These are phyloP conservation scores for Sarocladiaceae sp. DNA, from an alignment of 2,329 filamentous ascomycete species.

Conservation along the genomic window DNA sequence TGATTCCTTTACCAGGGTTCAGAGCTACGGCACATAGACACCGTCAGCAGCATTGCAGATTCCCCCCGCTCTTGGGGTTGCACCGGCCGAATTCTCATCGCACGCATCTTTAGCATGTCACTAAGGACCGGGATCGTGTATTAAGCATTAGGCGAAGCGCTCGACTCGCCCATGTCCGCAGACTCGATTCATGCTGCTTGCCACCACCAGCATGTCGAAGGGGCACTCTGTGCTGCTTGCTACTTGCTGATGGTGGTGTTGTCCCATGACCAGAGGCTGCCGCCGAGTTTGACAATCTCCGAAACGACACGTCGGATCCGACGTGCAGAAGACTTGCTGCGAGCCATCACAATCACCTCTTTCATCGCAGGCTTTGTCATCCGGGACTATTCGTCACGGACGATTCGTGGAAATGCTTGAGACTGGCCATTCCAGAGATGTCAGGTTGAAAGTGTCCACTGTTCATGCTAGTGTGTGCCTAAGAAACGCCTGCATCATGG, in stretches of 20 bases:
- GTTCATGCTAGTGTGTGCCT: neutral
- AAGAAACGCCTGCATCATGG: neutral
- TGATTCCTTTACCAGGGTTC: conserved; percentile 1
- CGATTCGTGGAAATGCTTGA: too few species aligned
- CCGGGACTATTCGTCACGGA: too few species aligned
- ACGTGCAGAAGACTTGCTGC: neutral
- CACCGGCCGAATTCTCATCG: conserved; percentile 3
- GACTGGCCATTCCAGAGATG: too few species aligned
- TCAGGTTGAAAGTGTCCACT: too few species aligned
- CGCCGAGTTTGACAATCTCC: too few species aligned
- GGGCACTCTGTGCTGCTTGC: too few species aligned
- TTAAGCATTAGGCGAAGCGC: conserved; percentile 4
- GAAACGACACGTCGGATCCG: conserved; percentile 4
- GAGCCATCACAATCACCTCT: neutral
- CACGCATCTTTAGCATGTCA: neutral
- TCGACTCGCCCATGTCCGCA: neutral
- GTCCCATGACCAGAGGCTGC: too few species aligned
- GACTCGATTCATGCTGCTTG: conserved; percentile 1
- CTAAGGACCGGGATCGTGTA: conserved; percentile 7
- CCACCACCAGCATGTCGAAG: neutral
- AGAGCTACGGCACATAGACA: neutral
- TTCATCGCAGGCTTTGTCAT: neutral
- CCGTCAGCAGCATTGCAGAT: conserved; percentile 3
- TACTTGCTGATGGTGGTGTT: too few species aligned
- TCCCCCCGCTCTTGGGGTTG: conserved; percentile 4